A percentile compares a stretch with the other conserved stretches of the same genome.
Evolutionary conservation across 441 rosid genomes (phyloP).

Genomic region (Jatropha podagrica): DNA sequence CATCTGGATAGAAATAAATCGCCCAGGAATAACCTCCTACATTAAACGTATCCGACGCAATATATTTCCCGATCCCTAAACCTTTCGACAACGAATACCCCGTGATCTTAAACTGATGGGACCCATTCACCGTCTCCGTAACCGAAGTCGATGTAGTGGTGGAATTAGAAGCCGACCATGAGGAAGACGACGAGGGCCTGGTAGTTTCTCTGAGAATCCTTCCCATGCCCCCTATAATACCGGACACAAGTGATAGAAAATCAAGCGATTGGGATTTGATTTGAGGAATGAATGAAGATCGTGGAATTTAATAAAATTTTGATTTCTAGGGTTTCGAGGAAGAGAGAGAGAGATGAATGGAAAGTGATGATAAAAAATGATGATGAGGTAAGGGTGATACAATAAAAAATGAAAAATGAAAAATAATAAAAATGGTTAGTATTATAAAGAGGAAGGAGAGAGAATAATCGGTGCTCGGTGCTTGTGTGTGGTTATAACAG

Average conservation of each 20-base stretch:
- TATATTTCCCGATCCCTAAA: conserved; percentile 76
- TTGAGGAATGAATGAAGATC: neutral
- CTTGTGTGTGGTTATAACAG: conserved; percentile 9
- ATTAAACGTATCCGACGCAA: conserved; percentile 68
- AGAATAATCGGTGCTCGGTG: neutral
- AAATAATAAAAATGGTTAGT: too few relatives aligned
- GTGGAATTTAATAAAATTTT: too few relatives aligned
- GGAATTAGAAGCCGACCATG: neutral
- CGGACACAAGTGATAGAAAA: neutral
- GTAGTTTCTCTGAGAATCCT: conserved; percentile 20
- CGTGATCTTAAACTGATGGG: conserved; percentile 27
- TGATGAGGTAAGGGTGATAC: neutral
- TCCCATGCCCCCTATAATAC: conserved; percentile 18
- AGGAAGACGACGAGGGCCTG: conserved; percentile 11
- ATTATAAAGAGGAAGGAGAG: neutral
- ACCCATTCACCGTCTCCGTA: conserved; percentile 26
- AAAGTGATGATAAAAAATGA: neutral
- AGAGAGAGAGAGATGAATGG: neutral
- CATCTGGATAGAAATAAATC: conserved; percentile 87
- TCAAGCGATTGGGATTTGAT: neutral
- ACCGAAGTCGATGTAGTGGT: conserved; percentile 22
- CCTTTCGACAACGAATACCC: conserved; percentile 48
- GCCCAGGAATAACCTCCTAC: conserved; percentile 95
- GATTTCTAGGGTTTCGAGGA: conserved; percentile 17
- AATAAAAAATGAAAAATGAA: neutral